A percentile compares a stretch with the other conserved stretches of the same genome.
These are phyloP conservation scores for Cyberlindnera mississippiensis DNA, from an alignment of 805 yeast genomes.

Conservation along the genomic window DNA sequence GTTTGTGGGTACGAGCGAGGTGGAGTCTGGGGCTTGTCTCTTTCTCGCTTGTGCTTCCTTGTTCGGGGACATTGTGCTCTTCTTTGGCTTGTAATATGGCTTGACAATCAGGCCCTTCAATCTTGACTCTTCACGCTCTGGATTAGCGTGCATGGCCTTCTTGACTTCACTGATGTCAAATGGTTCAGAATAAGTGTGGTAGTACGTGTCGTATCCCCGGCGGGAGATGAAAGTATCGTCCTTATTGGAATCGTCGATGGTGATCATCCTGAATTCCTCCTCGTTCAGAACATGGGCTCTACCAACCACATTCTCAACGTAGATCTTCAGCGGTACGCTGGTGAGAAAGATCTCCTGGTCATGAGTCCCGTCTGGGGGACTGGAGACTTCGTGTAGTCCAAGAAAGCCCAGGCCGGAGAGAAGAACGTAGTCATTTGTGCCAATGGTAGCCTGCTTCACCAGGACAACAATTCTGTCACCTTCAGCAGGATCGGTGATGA, in stretches of 20 bases:
- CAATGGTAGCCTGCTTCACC: slow-evolving; percentile 48
- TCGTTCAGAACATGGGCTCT: slow-evolving; percentile 42
- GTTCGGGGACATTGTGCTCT: background rate
- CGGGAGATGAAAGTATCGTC: slow-evolving; percentile 30
- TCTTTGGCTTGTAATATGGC: slow-evolving; percentile 6
- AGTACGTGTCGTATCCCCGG: slow-evolving; percentile 32
- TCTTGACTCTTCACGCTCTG: slow-evolving; percentile 25
- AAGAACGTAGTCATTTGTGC: slow-evolving; percentile 45
- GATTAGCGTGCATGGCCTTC: slow-evolving; percentile 21
- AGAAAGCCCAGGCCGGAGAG: slow-evolving; percentile 46
- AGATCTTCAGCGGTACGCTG: slow-evolving; percentile 42
- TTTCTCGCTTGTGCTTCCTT: too few species aligned
- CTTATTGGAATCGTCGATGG: slow-evolving; percentile 34
- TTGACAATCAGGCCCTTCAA: slow-evolving; percentile 22
- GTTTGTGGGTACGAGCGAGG: background rate
- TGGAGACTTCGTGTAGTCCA: slow-evolving; percentile 38
- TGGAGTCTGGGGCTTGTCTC: background rate
- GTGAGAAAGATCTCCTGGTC: slow-evolving; percentile 53
- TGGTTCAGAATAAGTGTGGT: slow-evolving; percentile 23
- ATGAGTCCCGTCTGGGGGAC: slow-evolving; percentile 25
- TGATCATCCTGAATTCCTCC: slow-evolving; percentile 32
- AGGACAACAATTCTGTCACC: slow-evolving; percentile 40
- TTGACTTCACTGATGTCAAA: slow-evolving; percentile 24
- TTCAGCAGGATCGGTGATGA: slow-evolving; percentile 35
- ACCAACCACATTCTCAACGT: slow-evolving; percentile 39